A percentile compares a stretch with the other conserved stretches of the same genome.
Evolutionary conservation across 2,329 filamentous ascomycete genomes (phyloP).

Genomic region (Periconia digitata): DNA sequence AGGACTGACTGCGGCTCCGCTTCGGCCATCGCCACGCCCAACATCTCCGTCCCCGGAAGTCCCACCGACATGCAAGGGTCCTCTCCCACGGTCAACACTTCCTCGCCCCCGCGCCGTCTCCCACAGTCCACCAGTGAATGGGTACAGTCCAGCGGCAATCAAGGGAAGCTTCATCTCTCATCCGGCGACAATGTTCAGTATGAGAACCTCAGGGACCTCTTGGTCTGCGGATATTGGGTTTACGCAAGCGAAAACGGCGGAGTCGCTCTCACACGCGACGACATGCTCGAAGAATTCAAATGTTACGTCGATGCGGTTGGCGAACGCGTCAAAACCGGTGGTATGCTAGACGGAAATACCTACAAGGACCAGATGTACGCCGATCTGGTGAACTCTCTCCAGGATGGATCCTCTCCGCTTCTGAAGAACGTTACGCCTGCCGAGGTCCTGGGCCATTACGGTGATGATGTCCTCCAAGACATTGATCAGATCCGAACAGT

Average conservation of each 20-base stretch:
- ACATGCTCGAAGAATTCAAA: background rate
- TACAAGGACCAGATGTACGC: background rate
- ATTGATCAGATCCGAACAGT: background rate
- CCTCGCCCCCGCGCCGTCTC: background rate
- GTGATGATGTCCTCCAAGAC: background rate
- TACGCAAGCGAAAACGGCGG: background rate
- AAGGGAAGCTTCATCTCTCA: background rate
- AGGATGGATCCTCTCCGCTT: background rate
- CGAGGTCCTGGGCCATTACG: background rate
- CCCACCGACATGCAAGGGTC: background rate
- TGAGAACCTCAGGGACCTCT: background rate
- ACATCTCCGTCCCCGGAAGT: constrained; percentile 24
- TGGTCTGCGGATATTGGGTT: background rate
- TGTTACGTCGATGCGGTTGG: background rate
- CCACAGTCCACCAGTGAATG: background rate
- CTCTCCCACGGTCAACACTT: background rate
- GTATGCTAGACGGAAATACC: background rate
- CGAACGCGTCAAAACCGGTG: background rate
- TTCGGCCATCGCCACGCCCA: constrained; percentile 28
- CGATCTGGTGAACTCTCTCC: background rate
- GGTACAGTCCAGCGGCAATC: background rate
- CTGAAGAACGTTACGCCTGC: background rate
- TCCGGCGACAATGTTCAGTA: background rate
- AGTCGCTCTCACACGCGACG: background rate
- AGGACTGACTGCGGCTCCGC: constrained; percentile 47